Base-by-base conservation (phyloP, 1,284 basidiomycete species). In the Microbotryum lychnidis-dioicae region DNA sequence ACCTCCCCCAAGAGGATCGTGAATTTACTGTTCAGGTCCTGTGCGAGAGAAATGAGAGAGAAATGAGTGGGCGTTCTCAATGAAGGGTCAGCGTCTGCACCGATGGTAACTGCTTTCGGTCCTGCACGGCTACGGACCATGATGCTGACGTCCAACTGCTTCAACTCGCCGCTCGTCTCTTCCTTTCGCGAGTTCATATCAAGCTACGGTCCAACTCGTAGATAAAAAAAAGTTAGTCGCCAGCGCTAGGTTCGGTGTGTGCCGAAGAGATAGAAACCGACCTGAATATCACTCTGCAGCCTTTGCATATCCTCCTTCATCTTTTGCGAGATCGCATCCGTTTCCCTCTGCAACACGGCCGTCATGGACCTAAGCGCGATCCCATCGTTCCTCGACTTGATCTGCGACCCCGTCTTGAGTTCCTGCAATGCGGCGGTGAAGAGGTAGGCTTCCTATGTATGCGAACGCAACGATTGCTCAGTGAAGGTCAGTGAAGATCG, bases 371-470 rank as follows among this genome's bases (percentile, higher is more conserved):
- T 82, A 66, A 97, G 81, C 6, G 87, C 81, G 20, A 91, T 83
- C 20, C 84, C 86, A 72, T 96, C 93, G 71, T 91, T 94, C 60
- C 89, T 83, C 3, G 88, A 86, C 60, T 84, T 83, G 66, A 92
- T 83, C 10, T 86, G 85, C 48, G 91, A 82, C 72, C 97, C 94
- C 6, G 90, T 87, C 20, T 91, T 83, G 49, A 97, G 79, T 75
- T 98, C 92, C 0, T 89, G 88, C 29, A 98, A 76, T 0, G 94
- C 96, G 12, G 96, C 94, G 57, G 86, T 84, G 76, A 97, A 97
- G 29, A 97, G 80, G 75, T 99, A 99, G 14, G 91, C 91, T 84
- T 94, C 87, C 91, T 94, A 69, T 31, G 27, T 6, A 27, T 27
- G 27, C 27, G 27, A 27, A 27, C 27, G 27, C 5, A 27, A 27